These are phyloP conservation scores for Tillandsia fasciculata DNA, from an alignment of 176 grass and related monocot genomes.

Conservation along the genomic window DNA sequence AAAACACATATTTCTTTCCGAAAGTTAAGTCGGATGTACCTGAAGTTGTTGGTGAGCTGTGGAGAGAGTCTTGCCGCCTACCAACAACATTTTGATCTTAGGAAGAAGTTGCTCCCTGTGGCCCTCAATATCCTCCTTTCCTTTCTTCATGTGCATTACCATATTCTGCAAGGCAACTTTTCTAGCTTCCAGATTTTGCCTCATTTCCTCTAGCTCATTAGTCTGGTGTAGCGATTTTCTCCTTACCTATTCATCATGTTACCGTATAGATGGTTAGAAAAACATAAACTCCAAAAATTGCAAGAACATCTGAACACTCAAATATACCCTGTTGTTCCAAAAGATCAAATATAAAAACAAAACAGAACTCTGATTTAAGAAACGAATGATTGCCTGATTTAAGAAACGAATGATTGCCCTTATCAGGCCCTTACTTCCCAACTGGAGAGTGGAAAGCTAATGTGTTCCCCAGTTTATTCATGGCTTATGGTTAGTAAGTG, in stretches of 20 bases:
- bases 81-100: conserved; percentile 51
- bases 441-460: not conserved
- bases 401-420: not conserved
- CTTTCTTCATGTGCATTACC: conserved; percentile 22
- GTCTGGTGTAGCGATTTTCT: conserved; percentile 37
- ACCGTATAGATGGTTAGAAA: too few species aligned
- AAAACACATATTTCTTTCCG: not conserved
- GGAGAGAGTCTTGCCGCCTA: conserved; percentile 40
- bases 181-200: conserved; percentile 29
- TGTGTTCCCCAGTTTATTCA: not conserved
- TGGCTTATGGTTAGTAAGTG: not conserved
- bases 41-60: conserved; percentile 39
- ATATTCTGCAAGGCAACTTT: conserved; percentile 36
- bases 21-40: conserved; percentile 25
- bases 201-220: conserved; percentile 74
- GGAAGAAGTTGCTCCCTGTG: conserved; percentile 39
- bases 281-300: too few species aligned
- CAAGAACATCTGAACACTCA: too few species aligned
- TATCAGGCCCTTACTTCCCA: not conserved
- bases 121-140: conserved; percentile 35
- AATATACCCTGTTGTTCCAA: too few species aligned
- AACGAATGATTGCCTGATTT: not conserved
- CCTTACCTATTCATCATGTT: conserved; percentile 31
- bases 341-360: not conserved
- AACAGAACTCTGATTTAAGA: not conserved